phyloP scores from a whole-genome alignment of 2,329 filamentous ascomycete species.

The Aspergillus puulaauensis region DNA sequence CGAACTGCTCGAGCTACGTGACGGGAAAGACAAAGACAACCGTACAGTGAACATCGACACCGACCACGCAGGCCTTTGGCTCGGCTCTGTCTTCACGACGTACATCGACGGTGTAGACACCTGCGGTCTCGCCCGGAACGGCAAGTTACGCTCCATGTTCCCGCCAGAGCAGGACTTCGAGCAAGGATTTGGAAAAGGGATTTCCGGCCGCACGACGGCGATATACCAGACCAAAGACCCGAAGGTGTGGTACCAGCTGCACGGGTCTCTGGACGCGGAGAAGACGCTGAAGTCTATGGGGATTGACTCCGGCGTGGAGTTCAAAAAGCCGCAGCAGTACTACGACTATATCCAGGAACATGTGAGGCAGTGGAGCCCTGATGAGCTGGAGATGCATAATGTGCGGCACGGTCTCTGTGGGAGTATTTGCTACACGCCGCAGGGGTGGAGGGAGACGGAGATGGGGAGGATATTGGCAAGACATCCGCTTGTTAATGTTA shows the following conservation, averaged over 20 bases:
- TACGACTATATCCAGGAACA: slow-evolving; percentile 29
- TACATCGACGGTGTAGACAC: background rate
- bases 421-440: slow-evolving; percentile 32
- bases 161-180: background rate
- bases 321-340: background rate
- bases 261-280: slow-evolving; percentile 49
- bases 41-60: background rate
- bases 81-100: background rate
- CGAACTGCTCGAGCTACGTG: background rate
- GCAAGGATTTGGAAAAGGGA: slow-evolving; percentile 13
- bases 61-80: background rate
- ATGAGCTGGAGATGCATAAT: slow-evolving; percentile 46
- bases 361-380: slow-evolving; percentile 34
- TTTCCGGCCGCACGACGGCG: slow-evolving; percentile 44
- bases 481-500: background rate
- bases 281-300: slow-evolving; percentile 13
- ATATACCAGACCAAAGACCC: slow-evolving; percentile 50
- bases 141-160: background rate
- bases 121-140: background rate
- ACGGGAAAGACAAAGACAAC: background rate
- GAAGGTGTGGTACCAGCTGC: slow-evolving; percentile 51
- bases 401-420: slow-evolving; percentile 45
- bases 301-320: background rate
- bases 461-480: background rate
- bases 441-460: background rate